A percentile compares a stretch with the other conserved stretches of the same genome.
Conservation (phyloP, 805 yeast species). For the Danielia oregonensis region DNA sequence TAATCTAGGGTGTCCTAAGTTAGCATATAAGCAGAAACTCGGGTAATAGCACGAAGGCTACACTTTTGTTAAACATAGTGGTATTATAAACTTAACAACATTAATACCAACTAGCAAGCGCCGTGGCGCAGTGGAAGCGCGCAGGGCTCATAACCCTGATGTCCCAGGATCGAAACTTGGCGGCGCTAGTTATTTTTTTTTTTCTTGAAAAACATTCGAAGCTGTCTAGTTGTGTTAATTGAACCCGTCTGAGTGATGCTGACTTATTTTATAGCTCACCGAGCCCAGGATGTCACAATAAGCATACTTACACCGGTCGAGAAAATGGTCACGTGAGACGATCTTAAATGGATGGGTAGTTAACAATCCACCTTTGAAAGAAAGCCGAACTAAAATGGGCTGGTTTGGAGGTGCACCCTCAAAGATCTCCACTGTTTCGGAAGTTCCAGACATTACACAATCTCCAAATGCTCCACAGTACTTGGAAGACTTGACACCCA, state of each 20-base stretch:
- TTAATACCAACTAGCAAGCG: constrained; percentile 54
- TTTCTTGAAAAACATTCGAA: constrained; percentile 6
- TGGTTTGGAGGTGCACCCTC: constrained; percentile 41
- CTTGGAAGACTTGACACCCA: constrained; percentile 52
- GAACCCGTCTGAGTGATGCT: too few relatives aligned
- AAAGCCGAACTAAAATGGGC: constrained; percentile 33
- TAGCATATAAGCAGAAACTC: too few relatives aligned
- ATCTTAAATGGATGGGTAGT: neutral
- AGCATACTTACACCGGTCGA: too few relatives aligned
- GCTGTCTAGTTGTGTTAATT: too few relatives aligned
- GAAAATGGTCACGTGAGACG: neutral
- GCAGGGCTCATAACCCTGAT: constrained; percentile 99
- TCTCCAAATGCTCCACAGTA: constrained; percentile 22
- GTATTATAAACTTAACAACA: too few relatives aligned
- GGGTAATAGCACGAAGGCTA: too few relatives aligned
- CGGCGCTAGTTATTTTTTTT: constrained; percentile 64
- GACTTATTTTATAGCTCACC: too few relatives aligned
- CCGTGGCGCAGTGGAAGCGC: constrained; percentile 99
- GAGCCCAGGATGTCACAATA: too few relatives aligned
- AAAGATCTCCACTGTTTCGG: constrained; percentile 34
- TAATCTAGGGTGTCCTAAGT: too few relatives aligned
- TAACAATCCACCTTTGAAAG: neutral
- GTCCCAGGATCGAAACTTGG: constrained; percentile 96
- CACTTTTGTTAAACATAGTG: too few relatives aligned
- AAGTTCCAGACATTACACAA: constrained; percentile 18